Evolutionary conservation across 768 basidiomycete genomes (phyloP).

Genomic region (Strobilomyces confusus): DNA sequence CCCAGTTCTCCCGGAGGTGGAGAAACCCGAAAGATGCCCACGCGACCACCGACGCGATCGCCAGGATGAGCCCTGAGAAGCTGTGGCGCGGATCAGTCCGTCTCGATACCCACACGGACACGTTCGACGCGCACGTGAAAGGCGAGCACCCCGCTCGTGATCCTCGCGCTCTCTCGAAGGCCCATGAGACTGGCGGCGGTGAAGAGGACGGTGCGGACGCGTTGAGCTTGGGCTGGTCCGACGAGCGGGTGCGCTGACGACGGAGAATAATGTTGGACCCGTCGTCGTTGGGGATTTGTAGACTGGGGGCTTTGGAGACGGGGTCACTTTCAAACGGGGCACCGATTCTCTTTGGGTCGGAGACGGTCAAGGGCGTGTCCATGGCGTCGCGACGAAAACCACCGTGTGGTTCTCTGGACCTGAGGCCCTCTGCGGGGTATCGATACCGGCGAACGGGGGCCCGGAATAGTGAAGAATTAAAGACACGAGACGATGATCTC

Average conservation of each 20-base stretch:
- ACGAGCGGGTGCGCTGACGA: slow-evolving; percentile 50
- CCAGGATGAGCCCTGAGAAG: slow-evolving; percentile 49
- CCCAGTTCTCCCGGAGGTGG: slow-evolving; percentile 56
- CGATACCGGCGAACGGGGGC: not conserved
- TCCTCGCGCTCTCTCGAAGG: slow-evolving; percentile 56
- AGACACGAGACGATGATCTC: not conserved
- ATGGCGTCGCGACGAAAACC: not conserved
- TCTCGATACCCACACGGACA: not conserved
- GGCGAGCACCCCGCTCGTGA: slow-evolving; percentile 53
- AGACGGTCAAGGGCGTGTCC: slow-evolving; percentile 9
- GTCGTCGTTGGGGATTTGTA: no score
- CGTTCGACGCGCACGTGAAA: slow-evolving; percentile 48
- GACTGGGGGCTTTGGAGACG: no score
- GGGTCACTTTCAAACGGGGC: no score
- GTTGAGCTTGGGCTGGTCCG: slow-evolving; percentile 37
- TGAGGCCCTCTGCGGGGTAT: not conserved
- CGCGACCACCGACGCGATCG: slow-evolving; percentile 44
- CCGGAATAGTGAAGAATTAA: not conserved
- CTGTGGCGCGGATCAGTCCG: slow-evolving; percentile 29
- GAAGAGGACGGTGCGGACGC: slow-evolving; percentile 41
- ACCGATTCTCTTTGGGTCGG: no score
- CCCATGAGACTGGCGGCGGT: slow-evolving; percentile 53
- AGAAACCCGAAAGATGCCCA: slow-evolving; percentile 49
- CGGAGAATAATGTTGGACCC: slow-evolving; percentile 56
- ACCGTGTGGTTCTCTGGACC: no score